Percentiles rank a stretch among this genome's conserved stretches.
Conservation (phyloP, 2,329 filamentous ascomycete species). For the Cryoendolithus antarcticus region DNA sequence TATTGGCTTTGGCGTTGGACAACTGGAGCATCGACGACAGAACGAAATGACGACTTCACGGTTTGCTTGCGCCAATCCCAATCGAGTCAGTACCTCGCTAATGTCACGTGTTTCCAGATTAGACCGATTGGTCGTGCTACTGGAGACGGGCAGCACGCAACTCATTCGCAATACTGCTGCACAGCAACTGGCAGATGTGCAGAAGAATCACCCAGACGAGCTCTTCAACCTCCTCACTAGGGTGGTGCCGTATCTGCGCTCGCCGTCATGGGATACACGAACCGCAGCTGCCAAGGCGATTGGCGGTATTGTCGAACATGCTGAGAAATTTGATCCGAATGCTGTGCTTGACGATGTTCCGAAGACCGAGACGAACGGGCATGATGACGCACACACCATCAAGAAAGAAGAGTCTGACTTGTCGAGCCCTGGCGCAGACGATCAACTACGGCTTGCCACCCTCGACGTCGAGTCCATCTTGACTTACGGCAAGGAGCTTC, state of each 20-base stretch:
- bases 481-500: slow-evolving; percentile 68
- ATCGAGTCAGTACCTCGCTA: slow-evolving; percentile 2
- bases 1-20: no score
- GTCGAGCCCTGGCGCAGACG: slow-evolving; percentile 33
- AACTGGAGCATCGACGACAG: no score
- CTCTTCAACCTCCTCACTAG: slow-evolving; percentile 88
- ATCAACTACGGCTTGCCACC: slow-evolving; percentile 57
- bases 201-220: slow-evolving; percentile 95
- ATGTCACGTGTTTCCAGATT: slow-evolving; percentile 21
- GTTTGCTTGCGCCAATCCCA: slow-evolving; percentile 7
- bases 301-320: slow-evolving; percentile 85
- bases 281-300: slow-evolving; percentile 88
- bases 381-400: slow-evolving; percentile 25
- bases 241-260: slow-evolving; percentile 88
- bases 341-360: slow-evolving; percentile 19
- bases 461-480: slow-evolving; percentile 72
- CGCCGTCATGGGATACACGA: slow-evolving; percentile 94
- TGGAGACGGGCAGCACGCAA: slow-evolving; percentile 93
- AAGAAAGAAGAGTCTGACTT: slow-evolving; percentile 44
- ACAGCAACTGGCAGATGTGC: slow-evolving; percentile 91
- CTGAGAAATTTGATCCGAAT: slow-evolving; percentile 73
- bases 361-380: slow-evolving; percentile 25
- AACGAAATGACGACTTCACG: slow-evolving; percentile 12
- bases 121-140: slow-evolving; percentile 51
- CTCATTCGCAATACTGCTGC: slow-evolving; percentile 95